These are phyloP conservation scores for Begonia fuchsioides DNA, from an alignment of 306 rosid species.

Conservation along the genomic window DNA sequence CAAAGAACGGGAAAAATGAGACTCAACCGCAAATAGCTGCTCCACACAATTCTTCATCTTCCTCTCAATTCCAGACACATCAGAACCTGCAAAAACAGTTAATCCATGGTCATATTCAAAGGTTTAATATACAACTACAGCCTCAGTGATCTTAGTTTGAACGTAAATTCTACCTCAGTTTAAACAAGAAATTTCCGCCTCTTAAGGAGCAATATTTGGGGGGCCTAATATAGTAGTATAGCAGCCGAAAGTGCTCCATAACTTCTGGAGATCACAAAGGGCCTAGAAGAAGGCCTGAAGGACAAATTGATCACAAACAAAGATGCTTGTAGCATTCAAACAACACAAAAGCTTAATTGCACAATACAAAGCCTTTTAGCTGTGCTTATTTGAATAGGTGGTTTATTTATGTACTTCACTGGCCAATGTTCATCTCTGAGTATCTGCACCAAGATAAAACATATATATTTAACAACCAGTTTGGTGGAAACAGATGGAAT, in stretches of 20 bases:
- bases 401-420: conserved; percentile 45
- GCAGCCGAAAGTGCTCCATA: conserved; percentile 87
- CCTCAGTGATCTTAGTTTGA: too few relatives aligned
- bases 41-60: too few relatives aligned
- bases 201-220: too few relatives aligned
- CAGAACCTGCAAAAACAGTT: too few relatives aligned
- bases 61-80: too few relatives aligned
- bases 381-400: conserved; percentile 54
- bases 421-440: conserved; percentile 88
- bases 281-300: conserved; percentile 61
- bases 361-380: conserved; percentile 30
- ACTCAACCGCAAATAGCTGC: too few relatives aligned
- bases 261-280: conserved; percentile 75
- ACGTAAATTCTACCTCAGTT: too few relatives aligned
- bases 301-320: conserved; percentile 23
- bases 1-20: too few relatives aligned
- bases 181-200: too few relatives aligned
- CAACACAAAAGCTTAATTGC: conserved; percentile 12
- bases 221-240: conserved; percentile 8
- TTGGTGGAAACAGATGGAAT: neutral
- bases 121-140: too few relatives aligned
- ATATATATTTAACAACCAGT: conserved; percentile 1
- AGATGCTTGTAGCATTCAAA: conserved; percentile 11
- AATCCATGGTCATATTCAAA: too few relatives aligned
- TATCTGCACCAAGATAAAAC: conserved; percentile 39